A percentile compares a stretch with the other conserved stretches of the same genome.
phyloP scores from a whole-genome alignment of 1,284 basidiomycete species.

The Puccinia triticina region DNA sequence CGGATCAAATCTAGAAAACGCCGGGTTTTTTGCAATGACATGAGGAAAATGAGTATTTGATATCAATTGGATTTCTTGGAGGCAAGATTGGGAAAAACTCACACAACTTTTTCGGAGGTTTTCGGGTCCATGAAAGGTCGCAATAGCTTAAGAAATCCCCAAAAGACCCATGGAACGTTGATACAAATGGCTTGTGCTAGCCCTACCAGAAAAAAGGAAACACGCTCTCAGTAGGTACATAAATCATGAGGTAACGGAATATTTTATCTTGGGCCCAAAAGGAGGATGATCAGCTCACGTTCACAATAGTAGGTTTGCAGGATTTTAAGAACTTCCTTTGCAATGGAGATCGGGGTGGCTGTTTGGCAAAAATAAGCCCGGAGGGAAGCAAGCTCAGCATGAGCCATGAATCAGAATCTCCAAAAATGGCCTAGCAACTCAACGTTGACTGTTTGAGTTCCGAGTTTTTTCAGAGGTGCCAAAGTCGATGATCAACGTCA shows the following conservation, averaged over 20 bases:
- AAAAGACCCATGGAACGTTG: slow-evolving; percentile 68
- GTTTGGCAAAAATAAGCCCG: neutral
- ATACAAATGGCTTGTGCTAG: slow-evolving; percentile 82
- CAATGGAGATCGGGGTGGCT: slow-evolving; percentile 50
- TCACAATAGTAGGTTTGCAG: slow-evolving; percentile 90
- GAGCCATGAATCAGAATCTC: neutral
- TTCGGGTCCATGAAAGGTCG: slow-evolving; percentile 85
- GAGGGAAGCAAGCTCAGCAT: neutral
- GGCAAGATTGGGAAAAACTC: neutral
- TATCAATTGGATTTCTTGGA: neutral
- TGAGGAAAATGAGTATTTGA: neutral
- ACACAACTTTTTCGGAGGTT: slow-evolving; percentile 78
- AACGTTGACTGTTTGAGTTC: neutral
- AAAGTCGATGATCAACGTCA: slow-evolving; percentile 52
- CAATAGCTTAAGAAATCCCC: slow-evolving; percentile 73
- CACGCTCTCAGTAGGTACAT: no score
- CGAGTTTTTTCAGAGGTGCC: neutral
- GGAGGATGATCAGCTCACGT: no score
- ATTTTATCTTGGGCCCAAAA: no score
- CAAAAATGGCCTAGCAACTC: no score
- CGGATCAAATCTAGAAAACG: slow-evolving; percentile 70
- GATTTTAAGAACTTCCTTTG: slow-evolving; percentile 70
- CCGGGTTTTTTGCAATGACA: neutral
- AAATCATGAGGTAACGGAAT: no score
- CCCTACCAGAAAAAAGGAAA: slow-evolving; percentile 61